These are phyloP conservation scores for Chalara sp. DNA, from an alignment of 2,329 filamentous ascomycete genomes.

Conservation along the genomic window DNA sequence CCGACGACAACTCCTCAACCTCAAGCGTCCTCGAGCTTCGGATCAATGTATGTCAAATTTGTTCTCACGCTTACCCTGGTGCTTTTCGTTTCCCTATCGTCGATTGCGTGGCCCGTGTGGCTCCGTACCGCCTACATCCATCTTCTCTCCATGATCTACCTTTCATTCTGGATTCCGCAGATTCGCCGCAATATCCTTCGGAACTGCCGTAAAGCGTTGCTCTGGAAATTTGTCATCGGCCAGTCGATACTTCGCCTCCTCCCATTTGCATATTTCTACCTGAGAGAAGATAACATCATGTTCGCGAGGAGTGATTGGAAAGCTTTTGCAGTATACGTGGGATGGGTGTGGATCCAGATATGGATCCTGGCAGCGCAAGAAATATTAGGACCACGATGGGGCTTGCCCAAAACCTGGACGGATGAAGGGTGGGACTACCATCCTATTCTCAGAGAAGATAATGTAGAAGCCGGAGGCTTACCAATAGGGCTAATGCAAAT, in stretches of 20 bases:
- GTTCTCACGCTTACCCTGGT: constrained; percentile 48
- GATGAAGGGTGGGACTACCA: constrained; percentile 92
- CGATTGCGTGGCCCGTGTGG: constrained; percentile 51
- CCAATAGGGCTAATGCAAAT: constrained; percentile 63
- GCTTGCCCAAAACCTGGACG: constrained; percentile 62
- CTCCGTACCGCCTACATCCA: constrained; percentile 54
- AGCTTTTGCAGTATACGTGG: constrained; percentile 57
- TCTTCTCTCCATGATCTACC: constrained; percentile 62
- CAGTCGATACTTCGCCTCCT: constrained; percentile 72
- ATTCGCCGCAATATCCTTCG: constrained; percentile 85
- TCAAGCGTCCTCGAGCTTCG: constrained; percentile 32
- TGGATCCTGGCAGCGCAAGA: constrained; percentile 75
- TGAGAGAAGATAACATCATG: constrained; percentile 70
- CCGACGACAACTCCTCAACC: constrained; percentile 15
- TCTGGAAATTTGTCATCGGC: constrained; percentile 84
- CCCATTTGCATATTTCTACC: constrained; percentile 82
- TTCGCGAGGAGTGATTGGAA: constrained; percentile 64
- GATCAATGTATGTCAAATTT: constrained; percentile 50
- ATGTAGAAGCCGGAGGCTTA: constrained; percentile 69
- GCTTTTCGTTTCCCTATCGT: constrained; percentile 52
- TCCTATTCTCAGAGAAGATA: constrained; percentile 77
- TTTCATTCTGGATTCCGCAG: constrained; percentile 90
- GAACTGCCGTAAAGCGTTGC: constrained; percentile 85
- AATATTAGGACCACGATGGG: constrained; percentile 81
- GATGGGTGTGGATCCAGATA: constrained; percentile 86